Conservation (phyloP, 495 filamentous ascomycete genomes). For the Coniosporium apollinis region DNA sequence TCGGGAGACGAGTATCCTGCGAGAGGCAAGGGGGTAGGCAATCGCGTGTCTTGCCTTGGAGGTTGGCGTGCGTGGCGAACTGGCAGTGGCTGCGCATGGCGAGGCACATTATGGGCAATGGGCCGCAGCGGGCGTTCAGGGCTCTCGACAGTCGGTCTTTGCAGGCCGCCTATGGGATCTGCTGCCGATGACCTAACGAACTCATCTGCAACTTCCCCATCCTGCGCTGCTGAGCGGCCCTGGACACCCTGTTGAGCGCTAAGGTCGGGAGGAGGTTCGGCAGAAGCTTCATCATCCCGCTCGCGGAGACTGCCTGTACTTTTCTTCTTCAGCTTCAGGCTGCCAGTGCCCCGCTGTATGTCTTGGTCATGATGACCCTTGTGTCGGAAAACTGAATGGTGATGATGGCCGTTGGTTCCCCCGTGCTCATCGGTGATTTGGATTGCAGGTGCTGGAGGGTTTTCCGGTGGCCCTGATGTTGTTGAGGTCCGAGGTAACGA, state of each 20-base stretch:
- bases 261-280: too few relatives aligned
- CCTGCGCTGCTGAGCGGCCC: too few relatives aligned
- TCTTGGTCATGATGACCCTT: slow-evolving; percentile 11
- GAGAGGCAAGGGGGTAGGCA: slow-evolving; percentile 27
- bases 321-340: too few relatives aligned
- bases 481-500: too few relatives aligned
- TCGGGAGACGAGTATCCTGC: slow-evolving; percentile 9
- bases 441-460: slow-evolving; percentile 17
- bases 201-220: too few relatives aligned
- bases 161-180: too few relatives aligned
- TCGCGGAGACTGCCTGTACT: too few relatives aligned
- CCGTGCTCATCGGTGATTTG: slow-evolving; percentile 25
- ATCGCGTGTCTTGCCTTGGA: slow-evolving; percentile 33
- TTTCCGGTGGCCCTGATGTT: too few relatives aligned
- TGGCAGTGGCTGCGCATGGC: slow-evolving; percentile 26
- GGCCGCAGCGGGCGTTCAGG: slow-evolving; percentile 26
- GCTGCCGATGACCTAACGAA: too few relatives aligned
- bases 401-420: slow-evolving; percentile 14
- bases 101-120: slow-evolving; percentile 34
- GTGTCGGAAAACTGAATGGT: slow-evolving; percentile 13
- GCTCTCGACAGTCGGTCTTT: slow-evolving; percentile 11
- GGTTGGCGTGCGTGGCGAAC: slow-evolving; percentile 32
- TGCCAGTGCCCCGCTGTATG: too few relatives aligned
- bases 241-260: too few relatives aligned
- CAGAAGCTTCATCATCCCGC: too few relatives aligned